These are phyloP conservation scores for Pseudocercospora macadamiae DNA, from an alignment of 2,329 filamentous ascomycete genomes.

Conservation along the genomic window DNA sequence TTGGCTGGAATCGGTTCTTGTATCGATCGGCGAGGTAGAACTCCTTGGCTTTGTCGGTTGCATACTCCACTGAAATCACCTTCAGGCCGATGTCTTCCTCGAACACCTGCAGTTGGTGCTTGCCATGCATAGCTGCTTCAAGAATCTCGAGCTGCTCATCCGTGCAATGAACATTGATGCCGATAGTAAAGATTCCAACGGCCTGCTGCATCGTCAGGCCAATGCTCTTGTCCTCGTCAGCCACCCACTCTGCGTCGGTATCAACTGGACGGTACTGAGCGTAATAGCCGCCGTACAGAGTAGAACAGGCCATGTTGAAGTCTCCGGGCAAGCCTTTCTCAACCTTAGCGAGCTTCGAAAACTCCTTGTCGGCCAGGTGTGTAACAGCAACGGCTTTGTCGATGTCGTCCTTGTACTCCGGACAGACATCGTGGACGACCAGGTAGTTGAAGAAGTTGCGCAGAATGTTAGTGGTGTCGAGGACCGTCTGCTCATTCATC, in stretches of 20 bases:
- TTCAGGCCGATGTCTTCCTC: constrained; percentile 63
- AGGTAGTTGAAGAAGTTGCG: constrained; percentile 90
- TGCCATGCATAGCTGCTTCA: constrained; percentile 19
- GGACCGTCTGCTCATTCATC: constrained; percentile 55
- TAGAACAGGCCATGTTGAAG: constrained; percentile 78
- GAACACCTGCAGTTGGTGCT: constrained; percentile 45
- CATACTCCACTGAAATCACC: constrained; percentile 56
- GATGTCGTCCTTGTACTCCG: constrained; percentile 73
- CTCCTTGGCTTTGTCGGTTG: constrained; percentile 48
- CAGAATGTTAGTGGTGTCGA: constrained; percentile 68
- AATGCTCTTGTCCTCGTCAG: constrained; percentile 18
- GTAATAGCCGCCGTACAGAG: constrained; percentile 64
- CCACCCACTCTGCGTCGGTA: constrained; percentile 33
- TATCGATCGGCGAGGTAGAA: constrained; percentile 52
- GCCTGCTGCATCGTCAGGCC: background rate
- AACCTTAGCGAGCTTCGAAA: constrained; percentile 61
- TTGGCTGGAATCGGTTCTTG: constrained; percentile 47
- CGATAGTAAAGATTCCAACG: constrained; percentile 49
- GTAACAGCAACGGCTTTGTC: constrained; percentile 68
- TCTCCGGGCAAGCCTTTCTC: constrained; percentile 66
- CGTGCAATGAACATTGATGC: constrained; percentile 51
- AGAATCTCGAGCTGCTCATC: constrained; percentile 31
- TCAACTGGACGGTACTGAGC: constrained; percentile 24
- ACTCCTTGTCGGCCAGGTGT: constrained; percentile 66
- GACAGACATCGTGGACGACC: constrained; percentile 80